A percentile compares a stretch with the other conserved stretches of the same genome.
Evolutionary conservation across 2,329 filamentous ascomycete species (phyloP).

Genomic region (Claviceps quebecensis): DNA sequence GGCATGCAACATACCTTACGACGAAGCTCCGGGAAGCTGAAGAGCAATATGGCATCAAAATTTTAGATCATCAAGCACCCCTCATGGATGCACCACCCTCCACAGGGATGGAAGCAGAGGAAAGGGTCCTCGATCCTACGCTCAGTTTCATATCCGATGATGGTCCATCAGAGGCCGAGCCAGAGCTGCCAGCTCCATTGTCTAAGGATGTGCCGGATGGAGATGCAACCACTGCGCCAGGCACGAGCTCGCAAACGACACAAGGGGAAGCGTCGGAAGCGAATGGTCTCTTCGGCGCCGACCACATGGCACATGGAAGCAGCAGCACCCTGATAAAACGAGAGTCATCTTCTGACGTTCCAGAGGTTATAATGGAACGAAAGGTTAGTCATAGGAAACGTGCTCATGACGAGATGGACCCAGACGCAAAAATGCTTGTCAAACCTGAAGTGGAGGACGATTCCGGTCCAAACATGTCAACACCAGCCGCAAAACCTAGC

Average conservation of each 20-base stretch:
- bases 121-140: background rate
- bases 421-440: slow-evolving; percentile 19
- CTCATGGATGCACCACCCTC: slow-evolving; percentile 1
- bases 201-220: background rate
- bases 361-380: slow-evolving; percentile 37
- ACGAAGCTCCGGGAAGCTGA: slow-evolving; percentile 29
- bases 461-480: slow-evolving; percentile 16
- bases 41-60: slow-evolving; percentile 19
- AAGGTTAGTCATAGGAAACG: slow-evolving; percentile 33
- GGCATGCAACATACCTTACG: slow-evolving; percentile 29
- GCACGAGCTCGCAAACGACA: slow-evolving; percentile 15
- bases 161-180: background rate
- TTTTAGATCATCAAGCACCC: slow-evolving; percentile 11
- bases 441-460: slow-evolving; percentile 26
- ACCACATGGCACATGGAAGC: slow-evolving; percentile 7
- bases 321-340: slow-evolving; percentile 24
- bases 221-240: slow-evolving; percentile 3
- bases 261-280: slow-evolving; percentile 14
- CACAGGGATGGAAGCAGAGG: slow-evolving; percentile 4
- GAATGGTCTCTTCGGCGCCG: slow-evolving; percentile 12
- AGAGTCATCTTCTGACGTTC: slow-evolving; percentile 40
- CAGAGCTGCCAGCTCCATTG: slow-evolving; percentile 1
- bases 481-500: slow-evolving; percentile 13
- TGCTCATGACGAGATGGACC: slow-evolving; percentile 11
- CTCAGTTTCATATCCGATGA: slow-evolving; percentile 3